A percentile compares a stretch with the other conserved stretches of the same genome.
Evolutionary conservation across 108 stramenopile species (phyloP).

Genomic region (Nitzschia sp.): DNA sequence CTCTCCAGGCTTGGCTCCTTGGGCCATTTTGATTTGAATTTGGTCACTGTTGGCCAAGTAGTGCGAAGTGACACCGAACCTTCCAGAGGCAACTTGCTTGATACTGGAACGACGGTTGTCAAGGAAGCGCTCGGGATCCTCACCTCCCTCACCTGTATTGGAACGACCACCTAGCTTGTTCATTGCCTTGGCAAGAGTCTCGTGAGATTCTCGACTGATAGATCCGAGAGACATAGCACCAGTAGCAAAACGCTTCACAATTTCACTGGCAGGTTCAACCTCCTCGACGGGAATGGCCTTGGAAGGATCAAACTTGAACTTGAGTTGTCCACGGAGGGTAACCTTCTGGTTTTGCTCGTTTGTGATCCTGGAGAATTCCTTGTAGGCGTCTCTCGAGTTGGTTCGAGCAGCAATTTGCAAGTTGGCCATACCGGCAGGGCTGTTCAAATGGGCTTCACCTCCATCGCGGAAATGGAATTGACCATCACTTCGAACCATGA

Average conservation of each 20-base stretch:
- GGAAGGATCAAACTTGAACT: constrained; percentile 88
- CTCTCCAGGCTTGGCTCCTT: constrained; percentile 97
- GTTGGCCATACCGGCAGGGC: constrained; percentile 90
- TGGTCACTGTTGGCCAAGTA: constrained; percentile 95
- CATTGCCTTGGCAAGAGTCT: constrained; percentile 92
- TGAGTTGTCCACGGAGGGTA: constrained; percentile 91
- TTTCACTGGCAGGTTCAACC: constrained; percentile 86
- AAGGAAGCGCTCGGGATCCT: constrained; percentile 85
- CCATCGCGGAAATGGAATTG: constrained; percentile 95
- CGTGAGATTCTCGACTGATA: constrained; percentile 93
- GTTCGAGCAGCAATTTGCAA: constrained; percentile 90
- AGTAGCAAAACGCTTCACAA: constrained; percentile 93
- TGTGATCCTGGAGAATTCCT: constrained; percentile 84
- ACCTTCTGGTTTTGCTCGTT: constrained; percentile 88
- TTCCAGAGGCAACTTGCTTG: constrained; percentile 93
- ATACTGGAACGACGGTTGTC: constrained; percentile 91
- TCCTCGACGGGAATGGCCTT: constrained; percentile 84
- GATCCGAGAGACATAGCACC: constrained; percentile 95
- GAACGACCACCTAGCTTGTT: constrained; percentile 87
- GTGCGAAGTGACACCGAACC: constrained; percentile 95
- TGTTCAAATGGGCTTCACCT: constrained; percentile 97
- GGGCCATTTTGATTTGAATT: constrained; percentile 98
- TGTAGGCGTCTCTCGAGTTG: constrained; percentile 93
- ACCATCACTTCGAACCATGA: constrained; percentile 91
- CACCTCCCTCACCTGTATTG: constrained; percentile 96